Evolutionary conservation across 75 land plant species (phyloP), one percentile per base, ranked within the genome.

Genomic region (Sequoiadendron giganteum): DNA sequence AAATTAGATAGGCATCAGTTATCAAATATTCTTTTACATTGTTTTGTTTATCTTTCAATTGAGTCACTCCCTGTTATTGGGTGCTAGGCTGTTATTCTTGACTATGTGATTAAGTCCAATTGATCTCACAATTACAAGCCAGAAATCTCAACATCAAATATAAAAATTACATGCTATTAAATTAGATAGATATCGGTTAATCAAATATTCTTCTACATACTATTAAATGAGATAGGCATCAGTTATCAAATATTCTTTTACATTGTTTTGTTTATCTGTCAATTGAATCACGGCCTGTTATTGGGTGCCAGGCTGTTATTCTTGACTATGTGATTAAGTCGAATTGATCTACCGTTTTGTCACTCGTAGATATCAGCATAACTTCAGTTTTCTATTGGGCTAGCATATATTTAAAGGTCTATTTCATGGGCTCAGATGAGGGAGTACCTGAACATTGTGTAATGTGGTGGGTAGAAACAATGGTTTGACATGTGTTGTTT

Each of bases 401-500:
- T 75, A 75, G 34, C 38, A 6, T 75, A 34, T 75, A 32, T 75
- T 48, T 19, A 25, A 49, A 16, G 14, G 6, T 85, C 40, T 72
- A 16, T 72, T n/a, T n/a, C 40, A 86, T 21, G 30, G 4, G 75
- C 34, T 36, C 38, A 61, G 45, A 45, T 6, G 25, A 32, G 80
- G 6, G n/a, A 40, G 76, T 15, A 7, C 28, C n/a, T 70, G n/a
- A 40, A 86, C 30, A 5, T 72, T 45, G 21, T 28, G 7, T 40
- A 36, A 86, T 39, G 18, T 77, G 79, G 15, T n/a, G 25, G 14
- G 39, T 13, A 42, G 39, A 6, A 80, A 80, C 68, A 85, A 21
- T 45, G 75, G 1, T 36, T 89, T 86, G 38, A 88, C 40, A 56
- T 86, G 39, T 55, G 89, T 47, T 39, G 40, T 70, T 19, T 87